Base-by-base conservation (phyloP, 176 grass and related monocot species). In the Raddia guianensis region DNA sequence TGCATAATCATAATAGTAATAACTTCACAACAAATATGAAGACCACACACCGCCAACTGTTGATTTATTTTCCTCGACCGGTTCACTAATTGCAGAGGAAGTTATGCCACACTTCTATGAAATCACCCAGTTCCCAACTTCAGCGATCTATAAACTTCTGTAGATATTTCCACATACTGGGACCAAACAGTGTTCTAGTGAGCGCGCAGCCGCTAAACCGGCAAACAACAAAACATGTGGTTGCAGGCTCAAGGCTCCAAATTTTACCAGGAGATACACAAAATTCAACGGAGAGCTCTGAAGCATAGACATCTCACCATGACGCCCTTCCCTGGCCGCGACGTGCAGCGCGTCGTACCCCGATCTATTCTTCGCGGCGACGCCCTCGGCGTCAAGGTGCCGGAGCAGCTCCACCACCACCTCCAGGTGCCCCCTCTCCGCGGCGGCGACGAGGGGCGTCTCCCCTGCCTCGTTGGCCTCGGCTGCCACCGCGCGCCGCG, bases 331-430 rank as follows among this genome's bases (percentile, higher is more conserved):
- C 82, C 87, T 87, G 8, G 86, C 94, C 5, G 91, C 91, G 42
- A 91, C 85, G 79, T 97, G 94, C 76, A 97, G 81, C 40, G 94
- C 91, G 63, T 91, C 89, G 37, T 89, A 97, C n/a, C 89, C 89
- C 0, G 89, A 90, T 68, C 87, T 80, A 73, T 94, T 97, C 87
- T 97, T 97, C 21, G 83, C 64, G 43, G 79, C 72, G 54, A 97
- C 46, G 19, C 75, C 89, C 19, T 88, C 85, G 13, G 62, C 58
- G 86, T 97, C 82, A 18, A 92, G 86, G 71, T 91, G 82, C 72
- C 79, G 75, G 20, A 94, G 67, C 91, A 97, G 80, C 82, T 97
- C 91, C 55, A 82, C 52, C 3, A 91, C 87, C 6, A 90, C 89
- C 54, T 88, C 89, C 3, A 89, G 83, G 78, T 87, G 81, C 0